phyloP scores from a whole-genome alignment of 2,329 filamentous ascomycete species.

The Talaromyces albobiverticillius region DNA sequence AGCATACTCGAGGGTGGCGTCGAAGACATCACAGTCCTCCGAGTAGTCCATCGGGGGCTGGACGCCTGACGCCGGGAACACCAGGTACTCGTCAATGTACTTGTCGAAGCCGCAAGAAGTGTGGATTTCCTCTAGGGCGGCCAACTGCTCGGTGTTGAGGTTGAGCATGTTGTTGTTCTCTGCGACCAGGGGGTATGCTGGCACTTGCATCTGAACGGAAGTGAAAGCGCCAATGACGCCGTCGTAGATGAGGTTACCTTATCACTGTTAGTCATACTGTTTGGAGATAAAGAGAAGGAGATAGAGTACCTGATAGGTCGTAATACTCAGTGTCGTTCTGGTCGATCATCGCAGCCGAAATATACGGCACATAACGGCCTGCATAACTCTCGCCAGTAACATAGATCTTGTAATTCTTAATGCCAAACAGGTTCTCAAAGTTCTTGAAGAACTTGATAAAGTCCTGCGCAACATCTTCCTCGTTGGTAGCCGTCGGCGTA shows the following conservation, averaged over 20 bases:
- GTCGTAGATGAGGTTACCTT: conserved; percentile 66
- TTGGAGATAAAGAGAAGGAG: too few relatives aligned
- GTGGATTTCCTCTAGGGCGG: conserved; percentile 38
- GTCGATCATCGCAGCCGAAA: conserved; percentile 71
- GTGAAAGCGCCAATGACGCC: conserved; percentile 52
- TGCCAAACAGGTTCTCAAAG: conserved; percentile 66
- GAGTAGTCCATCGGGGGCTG: conserved; percentile 59
- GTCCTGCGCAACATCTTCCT: conserved; percentile 66
- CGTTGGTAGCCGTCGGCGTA: conserved; percentile 60
- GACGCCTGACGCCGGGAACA: conserved; percentile 43
- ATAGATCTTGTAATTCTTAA: conserved; percentile 69
- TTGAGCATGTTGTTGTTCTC: conserved; percentile 43
- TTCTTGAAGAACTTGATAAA: conserved; percentile 79
- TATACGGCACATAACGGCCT: conserved; percentile 69
- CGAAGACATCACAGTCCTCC: conserved; percentile 62
- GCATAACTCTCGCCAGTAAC: conserved; percentile 72
- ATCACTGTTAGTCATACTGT: too few relatives aligned
- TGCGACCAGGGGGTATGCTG: conserved; percentile 43
- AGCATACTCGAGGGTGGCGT: conserved; percentile 55
- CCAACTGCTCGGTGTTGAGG: conserved; percentile 44
- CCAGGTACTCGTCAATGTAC: conserved; percentile 52
- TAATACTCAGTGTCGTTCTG: conserved; percentile 66
- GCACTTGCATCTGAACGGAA: conserved; percentile 31
- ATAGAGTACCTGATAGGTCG: conserved; percentile 56
- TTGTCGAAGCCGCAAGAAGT: conserved; percentile 46